Evolutionary conservation across 129 eudicot genomes (phyloP), one percentile per base, ranked within the genome.

Genomic region (Tagetes patula): DNA sequence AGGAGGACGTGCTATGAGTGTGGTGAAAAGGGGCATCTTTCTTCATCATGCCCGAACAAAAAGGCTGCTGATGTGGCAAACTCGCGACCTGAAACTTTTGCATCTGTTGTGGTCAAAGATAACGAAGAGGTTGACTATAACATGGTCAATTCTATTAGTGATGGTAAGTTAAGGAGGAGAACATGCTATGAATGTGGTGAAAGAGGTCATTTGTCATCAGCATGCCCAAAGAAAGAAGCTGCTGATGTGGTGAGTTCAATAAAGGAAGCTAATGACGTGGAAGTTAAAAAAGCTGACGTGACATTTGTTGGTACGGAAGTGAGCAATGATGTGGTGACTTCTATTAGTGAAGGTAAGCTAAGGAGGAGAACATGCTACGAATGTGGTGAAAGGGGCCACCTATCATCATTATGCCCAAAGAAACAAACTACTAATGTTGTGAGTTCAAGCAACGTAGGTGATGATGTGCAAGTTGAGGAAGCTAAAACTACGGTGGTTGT

Each of bases 1-100:
- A 79, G 88, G 84, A 75, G 92, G 56, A 79, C 87, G 8, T 88
- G 89, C 60, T 82, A 82, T 36, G 89, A 81, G 70, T 90, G 93
- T 69, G 96, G 96, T 62, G 92, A 89, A 52, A 71, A 73, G 38
- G 96, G 96, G 27, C 96, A 88, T 75, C 81, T 92, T 75, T 79
- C 94, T 45, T 86, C 96, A 6, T 70, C 82, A 55, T 86, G 96
- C 79, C 96, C 86, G 50, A 79, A 73, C 14, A 80, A 67, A 11
- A 39, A 73, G 63, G 65, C 75, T 67, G 71, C 75, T 56, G 75
- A 79, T 20, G 65, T 73, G 74, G 40, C 66, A 33, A 12, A 46
- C 49, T 14, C 72, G 27, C 33, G 27, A 37, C 12, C 32, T 3
- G 46, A 65, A 13, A 34, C 53, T 43, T 31, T 75, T 67, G 74